Conservation (phyloP, 202 grass and related monocot species). For the Zizania palustris region DNA sequence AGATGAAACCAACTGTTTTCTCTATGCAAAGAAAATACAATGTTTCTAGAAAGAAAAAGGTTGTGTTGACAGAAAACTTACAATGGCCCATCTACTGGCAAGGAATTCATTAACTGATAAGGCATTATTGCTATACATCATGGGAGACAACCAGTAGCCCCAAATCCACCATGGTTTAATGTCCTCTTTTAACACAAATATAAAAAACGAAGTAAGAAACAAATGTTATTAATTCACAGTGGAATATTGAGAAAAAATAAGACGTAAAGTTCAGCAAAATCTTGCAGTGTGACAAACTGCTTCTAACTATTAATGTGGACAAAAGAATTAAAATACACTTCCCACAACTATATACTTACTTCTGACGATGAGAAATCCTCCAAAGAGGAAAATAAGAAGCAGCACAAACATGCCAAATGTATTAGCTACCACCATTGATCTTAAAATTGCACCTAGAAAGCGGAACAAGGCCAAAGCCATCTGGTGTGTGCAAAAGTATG, state of each 20-base stretch:
- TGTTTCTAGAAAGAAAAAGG: neutral
- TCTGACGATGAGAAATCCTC: constrained; percentile 62
- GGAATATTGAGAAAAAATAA: constrained; percentile 10
- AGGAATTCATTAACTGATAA: constrained; percentile 71
- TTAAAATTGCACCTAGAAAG: constrained; percentile 53
- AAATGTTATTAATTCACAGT: constrained; percentile 11
- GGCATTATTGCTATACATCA: constrained; percentile 69
- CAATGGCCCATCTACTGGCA: constrained; percentile 57
- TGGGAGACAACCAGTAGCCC: constrained; percentile 68
- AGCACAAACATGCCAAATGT: constrained; percentile 53
- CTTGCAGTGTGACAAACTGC: neutral
- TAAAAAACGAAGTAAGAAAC: constrained; percentile 4
- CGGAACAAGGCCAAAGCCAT: constrained; percentile 65
- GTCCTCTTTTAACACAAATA: constrained; percentile 46
- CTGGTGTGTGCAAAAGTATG: constrained; percentile 56
- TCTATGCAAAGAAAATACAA: neutral
- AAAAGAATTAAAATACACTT: constrained; percentile 18
- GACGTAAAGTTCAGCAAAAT: constrained; percentile 14
- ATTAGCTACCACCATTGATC: constrained; percentile 64
- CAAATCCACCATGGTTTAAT: constrained; percentile 71
- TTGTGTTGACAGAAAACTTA: constrained; percentile 43
- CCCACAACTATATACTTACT: constrained; percentile 35
- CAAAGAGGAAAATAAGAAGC: constrained; percentile 60
- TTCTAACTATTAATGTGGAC: neutral
- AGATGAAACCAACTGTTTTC: neutral